phyloP scores from a whole-genome alignment of 768 basidiomycete genomes.

The Lactarius psammicola region DNA sequence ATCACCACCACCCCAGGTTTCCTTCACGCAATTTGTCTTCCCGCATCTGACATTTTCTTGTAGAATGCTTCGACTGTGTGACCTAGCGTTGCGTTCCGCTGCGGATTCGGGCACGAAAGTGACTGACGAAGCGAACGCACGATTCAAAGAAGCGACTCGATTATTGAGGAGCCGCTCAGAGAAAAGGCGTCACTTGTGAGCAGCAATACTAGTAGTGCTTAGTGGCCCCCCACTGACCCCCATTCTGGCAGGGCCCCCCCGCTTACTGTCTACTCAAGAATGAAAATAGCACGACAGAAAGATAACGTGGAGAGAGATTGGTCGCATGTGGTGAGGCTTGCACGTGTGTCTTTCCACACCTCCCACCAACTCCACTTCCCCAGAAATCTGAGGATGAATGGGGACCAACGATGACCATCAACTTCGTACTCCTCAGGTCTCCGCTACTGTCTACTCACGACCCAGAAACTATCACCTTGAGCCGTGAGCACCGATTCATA shows the following conservation, averaged over 20 bases:
- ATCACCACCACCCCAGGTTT: too few relatives aligned
- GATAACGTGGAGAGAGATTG: background rate
- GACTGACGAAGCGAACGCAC: background rate
- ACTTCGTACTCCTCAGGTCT: background rate
- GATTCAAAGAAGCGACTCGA: background rate
- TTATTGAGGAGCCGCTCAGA: background rate
- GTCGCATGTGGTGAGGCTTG: background rate
- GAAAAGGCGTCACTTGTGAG: background rate
- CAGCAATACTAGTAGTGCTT: background rate
- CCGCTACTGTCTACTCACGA: background rate
- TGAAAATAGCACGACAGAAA: background rate
- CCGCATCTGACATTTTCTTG: too few relatives aligned
- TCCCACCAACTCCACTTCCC: background rate
- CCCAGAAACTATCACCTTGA: background rate
- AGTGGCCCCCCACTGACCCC: background rate
- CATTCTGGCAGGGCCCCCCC: background rate
- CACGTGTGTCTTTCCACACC: background rate
- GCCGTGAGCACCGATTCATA: background rate
- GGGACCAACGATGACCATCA: background rate
- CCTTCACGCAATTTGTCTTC: too few relatives aligned
- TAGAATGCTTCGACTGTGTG: background rate
- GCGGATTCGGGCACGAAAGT: background rate
- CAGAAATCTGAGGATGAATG: background rate
- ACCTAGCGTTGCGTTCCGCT: background rate
- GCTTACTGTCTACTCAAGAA: background rate